Base-by-base conservation (phyloP, 371 early-diverging fungal genomes). In the Batrachochytrium dendrobatidis region DNA sequence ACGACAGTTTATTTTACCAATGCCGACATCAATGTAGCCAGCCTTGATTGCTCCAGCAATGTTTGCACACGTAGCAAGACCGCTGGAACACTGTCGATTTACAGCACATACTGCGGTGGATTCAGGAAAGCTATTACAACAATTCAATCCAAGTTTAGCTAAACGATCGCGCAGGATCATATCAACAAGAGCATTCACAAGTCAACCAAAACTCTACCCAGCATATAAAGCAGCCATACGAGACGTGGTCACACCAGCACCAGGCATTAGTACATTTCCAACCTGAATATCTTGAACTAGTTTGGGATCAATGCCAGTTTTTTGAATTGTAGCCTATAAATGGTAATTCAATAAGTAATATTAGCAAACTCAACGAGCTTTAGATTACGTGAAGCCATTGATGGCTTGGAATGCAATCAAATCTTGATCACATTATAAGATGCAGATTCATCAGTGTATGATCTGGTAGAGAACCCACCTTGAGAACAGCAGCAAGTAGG, bases 71-170 rank as follows among this genome's bases (percentile, higher is more conserved):
- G 97, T 94, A 72, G 97, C 94, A 53, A 98, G 84, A 66, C 99
- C 97, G 62, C 89, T 88, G 51, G 94, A 95, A 83, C 97, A 98
- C 77, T 94, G 94, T 49, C 97, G 87, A 85, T 98, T 98, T 70
- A 92, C 84, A 55, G 95, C 92, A 68, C 81, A 83, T 59, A 92
- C 77, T 49, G 91, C 80, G 51, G 88, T 82, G 33, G 82, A 78
- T 53, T 90, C 85, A 32, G 97, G 94, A 82, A 91, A 78, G 30
- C 63, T 60, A 25, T 24, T 12, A n/a, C n/a, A n/a, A n/a, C n/a
- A n/a, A n/a, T n/a, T n/a, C n/a, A n/a, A n/a, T n/a, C n/a, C n/a
- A n/a, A n/a, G 43, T 5, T 25, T 12, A 22, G 56, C 43, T 4
- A 18, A 6, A 4, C 8, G 48, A 4, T 4, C 6, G 48, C 22